Evolutionary conservation across 108 stramenopile genomes (phyloP).

Genomic region (Poteriospumella lacustris): DNA sequence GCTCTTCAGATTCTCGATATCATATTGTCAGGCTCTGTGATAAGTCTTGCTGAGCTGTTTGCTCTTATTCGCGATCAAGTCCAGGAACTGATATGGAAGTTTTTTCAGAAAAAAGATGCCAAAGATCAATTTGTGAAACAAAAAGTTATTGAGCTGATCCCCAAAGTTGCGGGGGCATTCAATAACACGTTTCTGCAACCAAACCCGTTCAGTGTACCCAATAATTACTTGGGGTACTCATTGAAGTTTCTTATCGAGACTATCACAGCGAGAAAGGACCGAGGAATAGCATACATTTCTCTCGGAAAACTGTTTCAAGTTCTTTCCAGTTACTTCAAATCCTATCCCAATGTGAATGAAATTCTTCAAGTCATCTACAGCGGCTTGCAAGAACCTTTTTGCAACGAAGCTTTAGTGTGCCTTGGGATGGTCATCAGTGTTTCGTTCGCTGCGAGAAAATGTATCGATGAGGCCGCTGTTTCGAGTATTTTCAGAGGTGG

Average conservation of each 20-base stretch:
- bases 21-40: not conserved
- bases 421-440: not conserved
- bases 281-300: not conserved
- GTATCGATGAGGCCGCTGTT: not conserved
- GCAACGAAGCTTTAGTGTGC: not conserved
- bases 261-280: not conserved
- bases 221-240: not conserved
- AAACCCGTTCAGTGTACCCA: not conserved
- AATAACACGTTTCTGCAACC: not conserved
- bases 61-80: not conserved
- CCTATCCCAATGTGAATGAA: not conserved
- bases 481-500: not conserved
- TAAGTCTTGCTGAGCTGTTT: not conserved
- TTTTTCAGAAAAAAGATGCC: not conserved
- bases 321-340: not conserved
- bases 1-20: constrained; percentile 1
- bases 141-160: constrained; percentile 13
- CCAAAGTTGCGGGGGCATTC: not conserved
- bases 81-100: constrained; percentile 14
- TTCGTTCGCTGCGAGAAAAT: not conserved
- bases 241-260: not conserved
- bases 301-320: not conserved
- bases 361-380: not conserved
- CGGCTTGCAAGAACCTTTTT: constrained; percentile 29
- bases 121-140: not conserved